Evolutionary conservation across 768 basidiomycete species (phyloP).

Genomic region (Trametes sanguinea): DNA sequence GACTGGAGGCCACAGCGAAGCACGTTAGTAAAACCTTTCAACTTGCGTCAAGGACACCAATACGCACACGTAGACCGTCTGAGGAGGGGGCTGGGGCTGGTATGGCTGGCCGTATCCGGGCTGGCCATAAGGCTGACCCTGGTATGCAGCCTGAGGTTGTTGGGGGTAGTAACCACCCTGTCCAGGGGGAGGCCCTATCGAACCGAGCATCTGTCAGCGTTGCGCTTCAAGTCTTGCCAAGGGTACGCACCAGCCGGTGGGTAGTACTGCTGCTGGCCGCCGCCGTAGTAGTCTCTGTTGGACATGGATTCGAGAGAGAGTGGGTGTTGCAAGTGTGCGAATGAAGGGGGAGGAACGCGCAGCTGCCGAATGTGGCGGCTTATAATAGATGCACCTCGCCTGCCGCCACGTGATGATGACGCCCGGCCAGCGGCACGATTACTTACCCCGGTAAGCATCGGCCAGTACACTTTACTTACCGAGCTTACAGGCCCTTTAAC

Average conservation of each 20-base stretch:
- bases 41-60: neutral
- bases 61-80: conserved; percentile 79
- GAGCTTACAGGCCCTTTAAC: too few species aligned
- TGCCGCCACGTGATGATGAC: conserved; percentile 5
- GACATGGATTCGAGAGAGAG: conserved; percentile 41
- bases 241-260: conserved; percentile 47
- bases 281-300: conserved; percentile 72
- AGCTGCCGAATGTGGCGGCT: conserved; percentile 8
- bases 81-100: conserved; percentile 69
- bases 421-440: neutral
- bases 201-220: conserved; percentile 25
- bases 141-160: conserved; percentile 73
- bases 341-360: conserved; percentile 10
- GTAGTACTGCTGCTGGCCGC: conserved; percentile 54
- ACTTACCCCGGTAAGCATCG: neutral
- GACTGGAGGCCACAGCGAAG: conserved; percentile 30
- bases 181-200: conserved; percentile 51
- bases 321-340: conserved; percentile 1
- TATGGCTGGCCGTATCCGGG: conserved; percentile 40
- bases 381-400: conserved; percentile 12
- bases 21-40: neutral
- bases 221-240: neutral
- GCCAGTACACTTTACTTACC: too few species aligned
- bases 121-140: conserved; percentile 43
- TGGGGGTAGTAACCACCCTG: conserved; percentile 74